Evolutionary conservation across 805 yeast genomes (phyloP).

Genomic region (Candida bentonensis): DNA sequence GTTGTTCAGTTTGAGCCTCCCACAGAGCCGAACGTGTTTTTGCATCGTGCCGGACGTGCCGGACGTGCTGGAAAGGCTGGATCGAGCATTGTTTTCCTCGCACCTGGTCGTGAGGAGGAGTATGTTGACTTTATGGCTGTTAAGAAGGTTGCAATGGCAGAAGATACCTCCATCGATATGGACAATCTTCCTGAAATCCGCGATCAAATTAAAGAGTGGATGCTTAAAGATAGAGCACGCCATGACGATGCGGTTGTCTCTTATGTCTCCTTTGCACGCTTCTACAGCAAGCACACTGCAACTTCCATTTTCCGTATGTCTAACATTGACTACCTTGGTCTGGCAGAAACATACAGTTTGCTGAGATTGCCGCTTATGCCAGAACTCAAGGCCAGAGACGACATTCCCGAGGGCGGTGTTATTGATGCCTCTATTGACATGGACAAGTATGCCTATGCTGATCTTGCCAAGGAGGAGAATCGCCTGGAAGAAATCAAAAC

Average conservation of each 20-base stretch:
- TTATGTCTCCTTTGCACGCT: constrained; percentile 69
- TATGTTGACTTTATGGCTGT: constrained; percentile 71
- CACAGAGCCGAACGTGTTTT: constrained; percentile 76
- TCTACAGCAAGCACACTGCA: constrained; percentile 80
- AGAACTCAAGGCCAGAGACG: constrained; percentile 42
- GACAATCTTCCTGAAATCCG: constrained; percentile 5
- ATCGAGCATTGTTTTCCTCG: constrained; percentile 59
- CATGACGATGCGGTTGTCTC: constrained; percentile 72
- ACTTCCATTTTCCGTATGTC: constrained; percentile 71
- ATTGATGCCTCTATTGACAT: constrained; percentile 47
- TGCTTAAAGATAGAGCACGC: constrained; percentile 58
- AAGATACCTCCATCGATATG: constrained; percentile 6
- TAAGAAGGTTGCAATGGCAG: constrained; percentile 39
- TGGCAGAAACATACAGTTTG: constrained; percentile 68
- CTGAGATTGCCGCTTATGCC: constrained; percentile 90
- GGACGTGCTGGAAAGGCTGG: constrained; percentile 86
- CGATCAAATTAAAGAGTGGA: constrained; percentile 34
- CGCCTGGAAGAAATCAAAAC: constrained; percentile 46
- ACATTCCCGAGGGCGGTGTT: constrained; percentile 65
- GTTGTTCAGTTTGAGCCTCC: constrained; percentile 96
- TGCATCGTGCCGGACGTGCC: constrained; percentile 91
- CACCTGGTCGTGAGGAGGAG: constrained; percentile 65
- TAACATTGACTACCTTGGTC: constrained; percentile 52
- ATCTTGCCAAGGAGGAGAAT: constrained; percentile 45
- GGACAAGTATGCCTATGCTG: constrained; percentile 52